Percentiles rank a stretch among this genome's conserved stretches.
phyloP scores from a whole-genome alignment of 352 stramenopile genomes.

The Thalassiosira gravida region DNA sequence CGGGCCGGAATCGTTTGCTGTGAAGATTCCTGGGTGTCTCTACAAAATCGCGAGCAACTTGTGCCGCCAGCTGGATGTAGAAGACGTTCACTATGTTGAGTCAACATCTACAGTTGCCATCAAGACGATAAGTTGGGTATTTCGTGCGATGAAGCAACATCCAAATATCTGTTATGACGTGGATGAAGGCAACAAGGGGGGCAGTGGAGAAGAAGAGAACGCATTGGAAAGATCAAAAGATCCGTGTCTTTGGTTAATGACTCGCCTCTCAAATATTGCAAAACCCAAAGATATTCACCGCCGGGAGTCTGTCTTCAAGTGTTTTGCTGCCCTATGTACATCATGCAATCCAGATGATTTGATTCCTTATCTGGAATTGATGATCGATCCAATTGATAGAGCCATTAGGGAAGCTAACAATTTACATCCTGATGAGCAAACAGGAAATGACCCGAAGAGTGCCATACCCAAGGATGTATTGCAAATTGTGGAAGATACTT shows the following conservation, averaged over 20 bases:
- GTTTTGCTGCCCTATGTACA: constrained; percentile 79
- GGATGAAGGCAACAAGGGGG: constrained; percentile 5
- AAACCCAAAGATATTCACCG: constrained; percentile 75
- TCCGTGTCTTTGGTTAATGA: constrained; percentile 78
- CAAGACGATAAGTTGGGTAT: constrained; percentile 73
- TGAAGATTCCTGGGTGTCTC: constrained; percentile 60
- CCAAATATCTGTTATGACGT: constrained; percentile 70
- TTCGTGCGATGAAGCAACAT: constrained; percentile 71
- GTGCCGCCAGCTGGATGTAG: constrained; percentile 75
- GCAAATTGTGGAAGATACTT: constrained; percentile 82
- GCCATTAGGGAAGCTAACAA: constrained; percentile 76
- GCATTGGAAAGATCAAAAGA: constrained; percentile 49
- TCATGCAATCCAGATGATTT: constrained; percentile 62
- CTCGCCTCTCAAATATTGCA: constrained; percentile 80
- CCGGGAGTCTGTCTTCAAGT: constrained; percentile 85
- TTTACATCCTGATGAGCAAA: constrained; percentile 36
- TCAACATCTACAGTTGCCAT: constrained; percentile 66
- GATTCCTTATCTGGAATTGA: constrained; percentile 74
- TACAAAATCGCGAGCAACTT: constrained; percentile 79
- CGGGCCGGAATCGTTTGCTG: constrained; percentile 57
- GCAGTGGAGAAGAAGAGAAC: constrained; percentile 31
- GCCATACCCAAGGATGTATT: constrained; percentile 80
- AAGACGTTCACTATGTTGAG: constrained; percentile 76
- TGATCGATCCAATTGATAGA: constrained; percentile 84
- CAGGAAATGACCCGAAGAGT: constrained; percentile 29